Percentiles rank a stretch among this genome's conserved stretches.
These are phyloP conservation scores for Pholiota adiposa DNA, from an alignment of 1,284 basidiomycete genomes.

Conservation along the genomic window DNA sequence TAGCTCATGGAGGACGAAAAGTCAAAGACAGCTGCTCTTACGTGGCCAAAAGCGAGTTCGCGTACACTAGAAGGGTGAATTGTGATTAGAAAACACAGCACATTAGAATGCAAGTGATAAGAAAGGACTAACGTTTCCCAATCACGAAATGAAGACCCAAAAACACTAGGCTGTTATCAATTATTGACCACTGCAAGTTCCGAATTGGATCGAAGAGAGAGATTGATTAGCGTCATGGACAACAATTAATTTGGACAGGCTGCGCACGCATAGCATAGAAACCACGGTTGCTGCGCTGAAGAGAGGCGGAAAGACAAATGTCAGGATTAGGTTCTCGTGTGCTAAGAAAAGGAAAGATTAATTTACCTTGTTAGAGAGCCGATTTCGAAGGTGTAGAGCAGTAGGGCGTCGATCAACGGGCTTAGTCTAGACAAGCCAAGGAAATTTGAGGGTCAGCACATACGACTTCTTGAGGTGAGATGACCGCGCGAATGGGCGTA, in stretches of 20 bases:
- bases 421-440: constrained; percentile 39
- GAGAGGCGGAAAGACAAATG: neutral
- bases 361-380: constrained; percentile 54
- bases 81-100: neutral
- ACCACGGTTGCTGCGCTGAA: constrained; percentile 45
- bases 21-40: neutral
- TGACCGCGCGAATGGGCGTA: neutral
- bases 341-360: neutral
- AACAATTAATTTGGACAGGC: neutral
- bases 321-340: neutral
- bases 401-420: constrained; percentile 49
- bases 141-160: constrained; percentile 56
- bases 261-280: constrained; percentile 53
- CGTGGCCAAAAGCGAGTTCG: constrained; percentile 46
- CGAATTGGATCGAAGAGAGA: neutral
- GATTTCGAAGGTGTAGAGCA: constrained; percentile 56
- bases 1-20: too few species aligned
- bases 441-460: neutral
- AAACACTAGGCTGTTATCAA: constrained; percentile 47
- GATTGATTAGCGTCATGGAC: neutral
- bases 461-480: too few species aligned
- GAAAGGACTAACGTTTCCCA: constrained; percentile 44
- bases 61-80: constrained; percentile 37
- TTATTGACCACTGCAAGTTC: constrained; percentile 20
- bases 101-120: too few species aligned